Base-by-base conservation (phyloP, 176 grass and related monocot genomes). In the Juncus effusus region DNA sequence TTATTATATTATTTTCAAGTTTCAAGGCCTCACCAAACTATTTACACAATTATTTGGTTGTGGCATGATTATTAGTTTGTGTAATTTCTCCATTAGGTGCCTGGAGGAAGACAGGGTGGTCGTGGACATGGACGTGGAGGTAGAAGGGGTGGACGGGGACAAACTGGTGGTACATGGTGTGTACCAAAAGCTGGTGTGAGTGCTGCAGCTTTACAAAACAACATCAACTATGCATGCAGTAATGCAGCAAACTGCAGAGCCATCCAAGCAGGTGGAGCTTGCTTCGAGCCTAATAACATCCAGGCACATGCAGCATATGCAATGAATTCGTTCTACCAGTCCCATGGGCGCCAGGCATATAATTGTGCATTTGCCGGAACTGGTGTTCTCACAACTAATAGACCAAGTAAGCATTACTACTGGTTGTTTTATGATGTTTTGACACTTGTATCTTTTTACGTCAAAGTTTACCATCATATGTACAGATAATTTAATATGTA, bases 251-350 rank as follows among this genome's bases (percentile, higher is more conserved):
- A 95, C 80, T 95, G 86, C 67, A 41, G 62, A 12, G 86, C 90
- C 6, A 83, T 95, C 70, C 80, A 72, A 83, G 3, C 70, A 10
- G 59, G 71, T 12, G 90, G 83, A 5, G 62, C 78, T 28, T 95
- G 90, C 86, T 90, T 81, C 74, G 70, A 86, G 0, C 90, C 90
- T 14, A 95, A 90, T 83, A 79, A 86, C 61, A 65, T 95, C 69
- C 66, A 81, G 54, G 82, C 90, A 51, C 90, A 95, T 76, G 83
- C 86, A 65, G 85, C 90, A 74, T 90, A 90, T 78, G 90, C 90
- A 77, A 90, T 87, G 86, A 87, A 90, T 76, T 74, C 77, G 70
- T 36, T 72, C 83, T 95, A 84, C 80, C 86, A 86, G 83, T 76
- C 86, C 13, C 76, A 83, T 16, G 78, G 78, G 42, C 76, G 74